These are phyloP conservation scores for Populus trichocarpa DNA, from an alignment of 441 rosid species.

Conservation along the genomic window DNA sequence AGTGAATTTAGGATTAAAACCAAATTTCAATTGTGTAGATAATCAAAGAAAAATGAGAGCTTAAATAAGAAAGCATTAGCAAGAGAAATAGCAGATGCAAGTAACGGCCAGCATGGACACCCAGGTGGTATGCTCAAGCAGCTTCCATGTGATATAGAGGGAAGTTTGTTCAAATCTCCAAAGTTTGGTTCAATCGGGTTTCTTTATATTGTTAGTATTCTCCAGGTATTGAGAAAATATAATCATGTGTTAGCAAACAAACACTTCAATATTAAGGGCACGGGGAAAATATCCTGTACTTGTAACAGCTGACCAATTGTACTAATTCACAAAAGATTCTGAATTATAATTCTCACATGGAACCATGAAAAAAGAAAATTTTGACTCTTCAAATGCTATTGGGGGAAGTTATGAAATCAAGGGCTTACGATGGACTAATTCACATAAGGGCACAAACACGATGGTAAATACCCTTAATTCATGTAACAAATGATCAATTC, in stretches of 20 bases:
- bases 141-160: not conserved
- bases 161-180: not conserved
- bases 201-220: not conserved
- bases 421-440: no score
- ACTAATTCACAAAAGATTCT: no score
- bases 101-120: not conserved
- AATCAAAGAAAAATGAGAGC: not conserved
- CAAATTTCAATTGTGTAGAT: slow-evolving; percentile 3
- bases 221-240: not conserved
- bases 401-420: no score
- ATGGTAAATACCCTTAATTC: not conserved
- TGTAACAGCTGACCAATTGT: no score
- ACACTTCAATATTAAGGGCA: not conserved
- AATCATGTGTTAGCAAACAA: not conserved
- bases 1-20: not conserved
- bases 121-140: not conserved
- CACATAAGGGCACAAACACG: not conserved
- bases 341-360: no score
- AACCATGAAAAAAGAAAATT: no score
- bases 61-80: not conserved
- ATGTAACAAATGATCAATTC: not conserved
- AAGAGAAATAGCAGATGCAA: not conserved
- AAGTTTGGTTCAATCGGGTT: not conserved
- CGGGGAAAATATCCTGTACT: not conserved
- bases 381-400: no score